These are phyloP conservation scores for Massariosphaeria phaeospora DNA, from an alignment of 495 filamentous ascomycete genomes.

Conservation along the genomic window DNA sequence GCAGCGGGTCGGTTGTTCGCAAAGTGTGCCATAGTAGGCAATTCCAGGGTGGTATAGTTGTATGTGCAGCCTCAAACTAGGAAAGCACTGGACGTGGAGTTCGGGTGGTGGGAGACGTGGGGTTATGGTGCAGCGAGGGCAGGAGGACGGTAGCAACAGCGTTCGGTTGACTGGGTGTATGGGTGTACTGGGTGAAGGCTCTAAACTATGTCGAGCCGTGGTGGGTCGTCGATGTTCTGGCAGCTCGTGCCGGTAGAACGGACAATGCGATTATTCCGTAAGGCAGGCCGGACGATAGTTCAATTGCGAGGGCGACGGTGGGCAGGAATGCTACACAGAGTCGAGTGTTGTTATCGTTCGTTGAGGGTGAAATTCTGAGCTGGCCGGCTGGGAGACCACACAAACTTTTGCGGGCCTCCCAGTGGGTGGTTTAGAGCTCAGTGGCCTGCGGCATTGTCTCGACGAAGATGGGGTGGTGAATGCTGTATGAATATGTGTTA, in stretches of 20 bases:
- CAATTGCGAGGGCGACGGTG: conserved; percentile 21
- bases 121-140: conserved; percentile 11
- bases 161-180: conserved; percentile 29
- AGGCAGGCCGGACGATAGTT: conserved; percentile 18
- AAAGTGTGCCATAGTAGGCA: conserved; percentile 17
- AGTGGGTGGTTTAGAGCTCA: conserved; percentile 90
- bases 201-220: conserved; percentile 32
- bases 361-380: conserved; percentile 69
- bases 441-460: conserved; percentile 78
- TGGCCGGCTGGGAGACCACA: conserved; percentile 72
- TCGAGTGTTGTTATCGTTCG: conserved; percentile 73
- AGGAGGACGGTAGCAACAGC: conserved; percentile 24
- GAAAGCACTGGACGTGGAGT: not conserved
- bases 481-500: conserved; percentile 32
- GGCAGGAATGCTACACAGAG: conserved; percentile 38
- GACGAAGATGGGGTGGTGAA: conserved; percentile 58
- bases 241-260: conserved; percentile 14
- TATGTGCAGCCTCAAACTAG: no score
- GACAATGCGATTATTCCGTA: conserved; percentile 22
- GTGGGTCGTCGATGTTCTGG: conserved; percentile 25
- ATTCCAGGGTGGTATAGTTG: no score
- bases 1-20: conserved; percentile 3
- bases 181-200: conserved; percentile 16
- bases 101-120: conserved; percentile 8
- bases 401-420: conserved; percentile 60